A percentile compares a stretch with the other conserved stretches of the same genome.
These are phyloP conservation scores for Betula pendula DNA, from an alignment of 306 rosid species.

Conservation along the genomic window DNA sequence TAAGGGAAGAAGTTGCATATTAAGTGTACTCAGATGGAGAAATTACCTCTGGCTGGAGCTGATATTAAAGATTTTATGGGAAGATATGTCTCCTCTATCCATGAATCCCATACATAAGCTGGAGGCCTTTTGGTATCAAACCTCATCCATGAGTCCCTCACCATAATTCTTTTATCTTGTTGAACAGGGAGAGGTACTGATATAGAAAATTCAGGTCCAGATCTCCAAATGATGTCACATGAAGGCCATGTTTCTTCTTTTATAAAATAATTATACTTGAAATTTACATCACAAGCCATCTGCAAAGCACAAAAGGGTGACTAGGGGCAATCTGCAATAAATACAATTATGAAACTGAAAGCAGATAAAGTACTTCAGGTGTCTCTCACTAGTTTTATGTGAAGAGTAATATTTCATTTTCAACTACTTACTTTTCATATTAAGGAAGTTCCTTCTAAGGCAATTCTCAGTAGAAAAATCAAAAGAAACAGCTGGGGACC, in stretches of 20 bases:
- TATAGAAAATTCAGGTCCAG: conserved; percentile 87
- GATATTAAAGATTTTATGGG: conserved; percentile 42
- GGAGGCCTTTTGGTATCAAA: conserved; percentile 45
- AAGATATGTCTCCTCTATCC: conserved; percentile 70
- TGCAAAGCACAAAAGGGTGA: conserved; percentile 40
- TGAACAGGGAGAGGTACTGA: conserved; percentile 59
- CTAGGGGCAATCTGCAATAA: conserved; percentile 14
- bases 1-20: conserved; percentile 36
- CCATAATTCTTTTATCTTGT: conserved; percentile 46
- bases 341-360: conserved; percentile 20
- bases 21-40: conserved; percentile 33
- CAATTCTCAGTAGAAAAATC: background rate
- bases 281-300: conserved; percentile 69
- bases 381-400: background rate
- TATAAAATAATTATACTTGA: conserved; percentile 83
- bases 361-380: conserved; percentile 19
- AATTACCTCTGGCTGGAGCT: conserved; percentile 63
- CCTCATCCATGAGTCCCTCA: conserved; percentile 85
- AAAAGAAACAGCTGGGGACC: background rate
- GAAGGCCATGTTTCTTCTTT: conserved; percentile 61
- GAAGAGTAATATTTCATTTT: background rate
- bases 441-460: background rate
- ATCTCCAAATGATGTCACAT: conserved; percentile 68
- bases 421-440: conserved; percentile 4
- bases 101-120: conserved; percentile 44